These are phyloP conservation scores for Russula compacta DNA, from an alignment of 768 basidiomycete species.

Conservation along the genomic window DNA sequence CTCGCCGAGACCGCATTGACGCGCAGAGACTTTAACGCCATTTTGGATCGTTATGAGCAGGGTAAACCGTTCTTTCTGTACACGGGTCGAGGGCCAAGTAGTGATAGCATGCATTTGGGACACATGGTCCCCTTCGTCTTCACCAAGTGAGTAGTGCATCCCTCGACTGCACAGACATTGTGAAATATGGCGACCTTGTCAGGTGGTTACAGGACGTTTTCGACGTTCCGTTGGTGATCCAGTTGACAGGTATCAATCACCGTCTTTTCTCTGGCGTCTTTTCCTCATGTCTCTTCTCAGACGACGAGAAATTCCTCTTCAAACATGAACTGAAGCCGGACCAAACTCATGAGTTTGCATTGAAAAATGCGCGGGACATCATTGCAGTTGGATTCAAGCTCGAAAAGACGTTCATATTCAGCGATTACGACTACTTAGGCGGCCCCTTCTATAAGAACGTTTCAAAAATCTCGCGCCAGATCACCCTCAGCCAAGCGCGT, in stretches of 20 bases:
- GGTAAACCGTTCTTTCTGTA: constrained; percentile 97
- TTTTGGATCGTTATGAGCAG: constrained; percentile 92
- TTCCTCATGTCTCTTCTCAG: constrained; percentile 31
- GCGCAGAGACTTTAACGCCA: constrained; percentile 80
- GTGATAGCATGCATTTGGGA: constrained; percentile 94
- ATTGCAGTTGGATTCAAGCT: constrained; percentile 92
- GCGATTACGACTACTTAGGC: constrained; percentile 81
- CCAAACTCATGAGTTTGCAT: constrained; percentile 73
- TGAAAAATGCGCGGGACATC: constrained; percentile 87
- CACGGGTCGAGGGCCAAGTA: constrained; percentile 94
- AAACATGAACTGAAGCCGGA: constrained; percentile 90
- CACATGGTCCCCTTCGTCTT: constrained; percentile 97
- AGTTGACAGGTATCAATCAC: constrained; percentile 68
- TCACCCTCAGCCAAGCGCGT: constrained; percentile 88
- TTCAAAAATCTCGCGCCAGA: constrained; percentile 83
- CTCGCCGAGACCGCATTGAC: background rate
- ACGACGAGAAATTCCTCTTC: constrained; percentile 99
- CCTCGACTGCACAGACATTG: background rate
- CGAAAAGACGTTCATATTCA: constrained; percentile 96
- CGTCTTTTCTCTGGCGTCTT: background rate
- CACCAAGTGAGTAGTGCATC: constrained; percentile 62
- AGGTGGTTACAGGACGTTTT: constrained; percentile 98
- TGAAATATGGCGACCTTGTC: background rate
- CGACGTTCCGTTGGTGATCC: constrained; percentile 87
- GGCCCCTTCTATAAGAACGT: constrained; percentile 93